Evolutionary conservation across 176 grass and related monocot species (phyloP).

Genomic region (Guadua angustifolia): DNA sequence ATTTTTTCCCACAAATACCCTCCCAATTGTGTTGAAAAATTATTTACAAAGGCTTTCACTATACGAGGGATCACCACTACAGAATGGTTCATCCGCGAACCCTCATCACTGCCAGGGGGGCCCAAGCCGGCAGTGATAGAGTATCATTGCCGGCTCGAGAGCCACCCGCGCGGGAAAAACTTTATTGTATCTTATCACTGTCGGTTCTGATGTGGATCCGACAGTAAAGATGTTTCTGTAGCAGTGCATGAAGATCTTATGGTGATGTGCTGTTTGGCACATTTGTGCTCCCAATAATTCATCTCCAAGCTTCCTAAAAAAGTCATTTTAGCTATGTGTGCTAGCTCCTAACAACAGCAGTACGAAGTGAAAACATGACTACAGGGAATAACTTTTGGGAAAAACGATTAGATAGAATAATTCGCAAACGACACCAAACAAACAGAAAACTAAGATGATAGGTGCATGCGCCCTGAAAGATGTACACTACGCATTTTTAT

Average conservation of each 20-base stretch:
- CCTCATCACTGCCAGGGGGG: too few relatives aligned
- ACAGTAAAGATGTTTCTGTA: too few relatives aligned
- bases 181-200: too few relatives aligned
- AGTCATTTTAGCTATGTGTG: background rate
- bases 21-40: background rate
- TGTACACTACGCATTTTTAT: constrained; percentile 14
- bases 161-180: too few relatives aligned
- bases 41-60: background rate
- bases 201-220: too few relatives aligned
- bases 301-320: background rate
- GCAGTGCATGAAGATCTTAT: background rate
- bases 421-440: constrained; percentile 16
- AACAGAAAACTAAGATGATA: constrained; percentile 37
- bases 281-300: constrained; percentile 1
- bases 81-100: too few relatives aligned
- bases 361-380: constrained; percentile 30
- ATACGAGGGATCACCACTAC: background rate
- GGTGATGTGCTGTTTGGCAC: background rate
- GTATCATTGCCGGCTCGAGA: too few relatives aligned
- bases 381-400: constrained; percentile 29
- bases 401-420: constrained; percentile 42
- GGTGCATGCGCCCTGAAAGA: constrained; percentile 29
- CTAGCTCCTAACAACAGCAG: constrained; percentile 23
- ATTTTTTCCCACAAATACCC: background rate
- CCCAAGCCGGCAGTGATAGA: too few relatives aligned